A percentile compares a stretch with the other conserved stretches of the same genome.
Conservation (phyloP, 2,329 filamentous ascomycete genomes). For the Colletotrichum zoysiae region DNA sequence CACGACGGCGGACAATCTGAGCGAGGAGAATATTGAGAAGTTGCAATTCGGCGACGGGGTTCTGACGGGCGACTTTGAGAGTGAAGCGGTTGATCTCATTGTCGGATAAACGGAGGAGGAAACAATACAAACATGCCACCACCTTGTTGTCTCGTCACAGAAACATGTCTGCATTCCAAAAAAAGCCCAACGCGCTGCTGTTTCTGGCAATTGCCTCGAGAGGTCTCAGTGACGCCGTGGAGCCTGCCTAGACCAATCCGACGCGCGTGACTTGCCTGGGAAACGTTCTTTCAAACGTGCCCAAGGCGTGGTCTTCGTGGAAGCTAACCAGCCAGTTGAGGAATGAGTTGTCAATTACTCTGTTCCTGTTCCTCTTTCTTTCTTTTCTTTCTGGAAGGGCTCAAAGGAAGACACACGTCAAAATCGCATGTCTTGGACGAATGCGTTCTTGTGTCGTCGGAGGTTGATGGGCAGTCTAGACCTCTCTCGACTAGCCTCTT, state of each 20-base stretch:
- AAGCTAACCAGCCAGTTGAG: not conserved
- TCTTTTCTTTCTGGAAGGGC: not conserved
- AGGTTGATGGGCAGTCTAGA: not conserved
- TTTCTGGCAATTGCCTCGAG: too few relatives aligned
- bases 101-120: constrained; percentile 3
- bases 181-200: not conserved
- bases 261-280: not conserved
- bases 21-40: constrained; percentile 33
- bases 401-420: not conserved
- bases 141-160: not conserved
- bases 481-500: not conserved
- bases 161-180: not conserved
- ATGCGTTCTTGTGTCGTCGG: not conserved
- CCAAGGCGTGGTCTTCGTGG: not conserved
- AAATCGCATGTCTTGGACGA: constrained; percentile 1
- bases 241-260: not conserved
- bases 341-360: not conserved
- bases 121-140: not conserved
- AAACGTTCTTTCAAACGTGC: constrained; percentile 12
- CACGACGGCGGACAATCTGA: constrained; percentile 40
- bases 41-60: constrained; percentile 39
- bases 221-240: not conserved
- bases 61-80: constrained; percentile 38
- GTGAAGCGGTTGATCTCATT: constrained; percentile 32
- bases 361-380: too few relatives aligned